phyloP scores from a whole-genome alignment of 768 basidiomycete genomes.

The Boletus eberwhitei region DNA sequence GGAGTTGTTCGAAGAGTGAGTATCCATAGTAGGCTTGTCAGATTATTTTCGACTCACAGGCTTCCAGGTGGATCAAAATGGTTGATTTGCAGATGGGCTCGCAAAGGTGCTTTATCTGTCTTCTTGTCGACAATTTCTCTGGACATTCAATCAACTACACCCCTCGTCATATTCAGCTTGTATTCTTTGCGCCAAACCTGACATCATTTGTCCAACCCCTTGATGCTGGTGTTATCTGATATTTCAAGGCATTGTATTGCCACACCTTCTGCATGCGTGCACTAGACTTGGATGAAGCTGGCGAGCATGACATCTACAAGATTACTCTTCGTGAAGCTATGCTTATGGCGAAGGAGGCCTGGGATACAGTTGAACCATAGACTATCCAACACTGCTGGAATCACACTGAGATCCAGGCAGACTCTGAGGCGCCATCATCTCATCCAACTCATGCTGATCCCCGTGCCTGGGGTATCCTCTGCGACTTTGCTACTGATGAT shows the following conservation, averaged over 20 bases:
- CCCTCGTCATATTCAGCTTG: not conserved
- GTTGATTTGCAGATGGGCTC: not conserved
- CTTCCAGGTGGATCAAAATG: not conserved
- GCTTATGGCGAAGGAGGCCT: not conserved
- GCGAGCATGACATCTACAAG: not conserved
- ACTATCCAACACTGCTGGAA: not conserved
- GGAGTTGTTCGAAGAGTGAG: not conserved
- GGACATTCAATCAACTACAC: not conserved
- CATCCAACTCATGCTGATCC: not conserved
- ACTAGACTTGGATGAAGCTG: not conserved
- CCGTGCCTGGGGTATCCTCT: not conserved
- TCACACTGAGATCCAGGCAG: not conserved
- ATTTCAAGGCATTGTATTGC: not conserved
- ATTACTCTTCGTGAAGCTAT: not conserved
- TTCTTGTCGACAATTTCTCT: not conserved
- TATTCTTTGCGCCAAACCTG: not conserved
- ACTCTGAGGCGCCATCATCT: not conserved
- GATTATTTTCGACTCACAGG: too few species aligned
- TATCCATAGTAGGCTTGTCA: too few species aligned
- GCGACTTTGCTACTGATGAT: not conserved
- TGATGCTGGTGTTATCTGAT: not conserved
- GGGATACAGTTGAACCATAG: not conserved
- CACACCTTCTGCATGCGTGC: not conserved
- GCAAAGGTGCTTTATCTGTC: not conserved
- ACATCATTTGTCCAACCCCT: not conserved